Base-by-base conservation (phyloP, 345 rosid genomes). In the Eucalyptus globulus region DNA sequence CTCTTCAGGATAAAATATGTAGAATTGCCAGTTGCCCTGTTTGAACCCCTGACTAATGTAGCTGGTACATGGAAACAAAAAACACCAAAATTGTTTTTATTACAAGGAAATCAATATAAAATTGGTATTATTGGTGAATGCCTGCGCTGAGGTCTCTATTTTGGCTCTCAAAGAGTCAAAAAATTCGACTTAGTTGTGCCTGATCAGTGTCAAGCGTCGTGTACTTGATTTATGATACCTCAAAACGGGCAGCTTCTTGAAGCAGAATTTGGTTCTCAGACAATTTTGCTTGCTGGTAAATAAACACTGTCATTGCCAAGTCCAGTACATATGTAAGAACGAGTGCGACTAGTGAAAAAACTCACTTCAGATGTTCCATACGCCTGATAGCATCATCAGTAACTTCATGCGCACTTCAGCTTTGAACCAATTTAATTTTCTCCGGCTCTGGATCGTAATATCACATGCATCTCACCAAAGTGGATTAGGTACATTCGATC, bases 321-420 rank as follows among this genome's bases (percentile, higher is more conserved):
- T 10, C 26, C 26, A 72, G 7, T 13, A 19, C 45, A 37, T 37
- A 37, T 72, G 14, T 19, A 17, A 37, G 44, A 72, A 72, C 6
- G 14, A 72, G 40, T 72, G 27, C 26, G 14, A 37, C 3, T 34
- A 37, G 27, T n/a, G n/a, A 45, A 54, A 54, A 26, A 21, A 87
- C 89, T 49, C 40, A 91, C 93, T 80, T 91, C 83, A 91, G 43
- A 56, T 60, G 87, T 80, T 88, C 90, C 8, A 91, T 15, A 24
- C 17, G 86, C 86, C 11, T 87, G 88, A 93, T 54, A 85, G 92
- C 92, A 16, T 86, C 34, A 2, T 12, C 12, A 93, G 80, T 80
- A 88, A 45, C 58, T 76, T 72, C 54, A 86, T 51, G 53, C 87
- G 88, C 56, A n/a, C 11, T 54, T 58, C 9, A 69, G 90, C 91